Evolutionary conservation across 2,329 filamentous ascomycete species (phyloP), one percentile per base, ranked within the genome.

Genomic region (Penicillium sp.): DNA sequence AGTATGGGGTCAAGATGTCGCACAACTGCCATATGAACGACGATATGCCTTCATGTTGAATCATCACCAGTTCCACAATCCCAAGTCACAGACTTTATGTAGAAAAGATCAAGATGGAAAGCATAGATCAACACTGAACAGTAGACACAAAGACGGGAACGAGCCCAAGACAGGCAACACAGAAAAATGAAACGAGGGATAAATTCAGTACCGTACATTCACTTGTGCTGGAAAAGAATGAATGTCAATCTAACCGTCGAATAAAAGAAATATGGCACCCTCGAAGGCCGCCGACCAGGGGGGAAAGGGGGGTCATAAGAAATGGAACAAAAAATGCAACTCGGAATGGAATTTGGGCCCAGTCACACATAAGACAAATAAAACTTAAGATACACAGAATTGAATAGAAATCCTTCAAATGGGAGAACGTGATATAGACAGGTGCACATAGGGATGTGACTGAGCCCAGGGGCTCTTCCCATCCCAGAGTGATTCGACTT

Each of bases 301-400:
- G 47, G 21, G 40, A 34, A 36, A n/a, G 13, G 38, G 18, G 49
- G 52, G 52, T 45, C 52, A 34, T 50, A 45, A 54, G 52, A 50
- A 54, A 40, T 40, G 45, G 36, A 52, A 56, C 55, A 52, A 50
- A 56, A 59, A 60, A 64, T 61, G 59, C 65, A 63, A 66, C 61
- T 58, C 61, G 60, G 56, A 61, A 56, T 62, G 58, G 59, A 61
- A 59, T 64, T 60, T 59, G 59, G 44, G 43, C 60, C 59, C 64
- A 61, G 61, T 60, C 64, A 67, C 67, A 64, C 61, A 49, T 59
- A 55, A 50, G 59, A 57, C 58, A 60, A 59, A 56, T 60, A 66
- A 60, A 68, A 67, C 61, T 64, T 70, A 71, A 71, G 67, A 71
- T 72, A 72, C 69, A 72, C 59, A 66, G 67, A 69, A 68, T 49